Evolutionary conservation across 768 basidiomycete genomes (phyloP).

Genomic region (Holtermanniella nyarrowii): DNA sequence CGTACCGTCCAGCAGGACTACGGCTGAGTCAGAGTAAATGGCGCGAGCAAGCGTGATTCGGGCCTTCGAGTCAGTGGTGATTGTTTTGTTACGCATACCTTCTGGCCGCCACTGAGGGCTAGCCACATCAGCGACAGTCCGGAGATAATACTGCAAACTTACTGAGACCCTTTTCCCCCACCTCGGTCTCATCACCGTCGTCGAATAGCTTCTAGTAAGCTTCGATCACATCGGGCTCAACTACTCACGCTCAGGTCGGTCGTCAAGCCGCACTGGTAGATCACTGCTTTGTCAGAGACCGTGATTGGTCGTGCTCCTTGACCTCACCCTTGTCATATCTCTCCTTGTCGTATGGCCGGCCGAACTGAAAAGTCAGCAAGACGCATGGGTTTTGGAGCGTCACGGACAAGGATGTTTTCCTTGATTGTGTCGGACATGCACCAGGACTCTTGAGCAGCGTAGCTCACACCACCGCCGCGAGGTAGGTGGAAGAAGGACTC

Average conservation of each 20-base stretch:
- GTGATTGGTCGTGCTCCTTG: neutral
- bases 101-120: constrained; percentile 49
- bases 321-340: constrained; percentile 42
- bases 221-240: neutral
- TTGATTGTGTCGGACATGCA: constrained; percentile 57
- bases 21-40: constrained; percentile 53
- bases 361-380: constrained; percentile 33
- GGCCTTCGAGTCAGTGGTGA: constrained; percentile 31
- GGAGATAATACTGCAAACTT: constrained; percentile 1
- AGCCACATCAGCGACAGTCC: neutral
- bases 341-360: constrained; percentile 43
- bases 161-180: constrained; percentile 59
- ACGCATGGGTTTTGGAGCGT: neutral
- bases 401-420: constrained; percentile 45
- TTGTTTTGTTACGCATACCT: constrained; percentile 16
- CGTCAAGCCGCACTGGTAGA: constrained; percentile 40
- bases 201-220: constrained; percentile 47
- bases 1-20: constrained; percentile 54
- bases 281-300: constrained; percentile 7
- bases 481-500: constrained; percentile 64
- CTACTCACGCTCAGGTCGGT: constrained; percentile 41
- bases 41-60: constrained; percentile 52
- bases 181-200: constrained; percentile 60
- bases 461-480: constrained; percentile 58
- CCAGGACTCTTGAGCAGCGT: constrained; percentile 78